A percentile compares a stretch with the other conserved stretches of the same genome.
Conservation (phyloP, 2,329 filamentous ascomycete species). For the Pseudocercospora macadamiae region DNA sequence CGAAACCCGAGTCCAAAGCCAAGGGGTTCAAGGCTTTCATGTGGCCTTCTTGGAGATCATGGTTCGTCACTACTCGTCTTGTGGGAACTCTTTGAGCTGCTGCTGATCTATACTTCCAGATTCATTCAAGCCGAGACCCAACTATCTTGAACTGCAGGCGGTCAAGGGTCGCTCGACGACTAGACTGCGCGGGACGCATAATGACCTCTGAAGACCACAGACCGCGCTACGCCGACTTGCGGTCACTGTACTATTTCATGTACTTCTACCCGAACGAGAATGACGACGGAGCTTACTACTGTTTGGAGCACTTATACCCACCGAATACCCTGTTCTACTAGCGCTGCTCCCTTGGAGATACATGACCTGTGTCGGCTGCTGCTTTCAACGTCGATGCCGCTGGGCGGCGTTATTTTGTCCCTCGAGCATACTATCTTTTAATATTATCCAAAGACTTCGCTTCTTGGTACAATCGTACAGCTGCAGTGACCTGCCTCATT, state of each 20-base stretch:
- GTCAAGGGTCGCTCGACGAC: background rate
- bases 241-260: background rate
- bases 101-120: background rate
- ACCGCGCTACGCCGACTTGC: background rate
- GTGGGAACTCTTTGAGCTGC: too few species aligned
- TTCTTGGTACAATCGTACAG: background rate
- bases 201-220: slow-evolving; percentile 6
- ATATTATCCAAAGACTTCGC: background rate
- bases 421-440: background rate
- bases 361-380: background rate
- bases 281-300: background rate
- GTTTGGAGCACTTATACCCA: slow-evolving; percentile 5
- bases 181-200: slow-evolving; percentile 8
- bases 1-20: background rate
- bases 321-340: slow-evolving; percentile 5
- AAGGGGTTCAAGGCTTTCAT: slow-evolving; percentile 7
- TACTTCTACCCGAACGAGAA: slow-evolving; percentile 3
- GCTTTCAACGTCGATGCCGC: background rate
- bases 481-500: background rate
- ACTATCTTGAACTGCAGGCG: slow-evolving; percentile 6
- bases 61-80: background rate
- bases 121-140: background rate
- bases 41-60: slow-evolving; percentile 3
- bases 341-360: background rate
- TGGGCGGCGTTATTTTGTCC: background rate